Evolutionary conservation across 192 early-diverging fungal genomes (phyloP), one percentile per base, ranked within the genome.

Genomic region (Diversispora eburnea): DNA sequence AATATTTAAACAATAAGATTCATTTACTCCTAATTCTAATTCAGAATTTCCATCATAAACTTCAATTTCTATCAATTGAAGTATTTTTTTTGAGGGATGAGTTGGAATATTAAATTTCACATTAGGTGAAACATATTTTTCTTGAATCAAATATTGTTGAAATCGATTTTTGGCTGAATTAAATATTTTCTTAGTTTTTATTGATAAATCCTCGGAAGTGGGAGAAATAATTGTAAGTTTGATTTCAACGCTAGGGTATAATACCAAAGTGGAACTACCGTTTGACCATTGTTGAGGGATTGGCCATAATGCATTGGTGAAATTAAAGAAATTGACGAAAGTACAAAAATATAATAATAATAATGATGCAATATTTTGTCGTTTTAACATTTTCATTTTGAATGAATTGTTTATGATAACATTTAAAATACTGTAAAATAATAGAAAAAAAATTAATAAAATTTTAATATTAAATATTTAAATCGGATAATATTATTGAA

Each of bases 1-100:
- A 19, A 90, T 80, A 25, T 77, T 80, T 68, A 90, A 81, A 43
- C 77, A 77, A 74, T 90, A 90, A 33, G 86, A 87, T 79, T 90
- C 89, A 75, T 90, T 85, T 1, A 81, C 85, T 49, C 81, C 84
- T 33, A 88, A 67, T 41, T 67, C 63, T 12, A 88, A 82, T 5
- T 80, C 76, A 9, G 41, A 63, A 54, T 70, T 82, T 67, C 81
- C 77, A 9, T 73, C 71, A 41, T 61, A 67, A 20, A 70, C 78
- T 8, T 88, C 83, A 33, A 76, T 81, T 39, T 83, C 54, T 1
- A 75, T 51, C 4, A 85, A 77, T 8, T 74, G 70, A 43, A 78
- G 15, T 22, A 85, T 71, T 3, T 67, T 33, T 41, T 22, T 54
- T 54, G 20, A 54, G 12, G 4, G 9, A 66, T 51, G 5, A 6